Percentiles rank a stretch among this genome's conserved stretches.
phyloP scores from a whole-genome alignment of 202 grass and related monocot genomes.

The Musa balbisiana region DNA sequence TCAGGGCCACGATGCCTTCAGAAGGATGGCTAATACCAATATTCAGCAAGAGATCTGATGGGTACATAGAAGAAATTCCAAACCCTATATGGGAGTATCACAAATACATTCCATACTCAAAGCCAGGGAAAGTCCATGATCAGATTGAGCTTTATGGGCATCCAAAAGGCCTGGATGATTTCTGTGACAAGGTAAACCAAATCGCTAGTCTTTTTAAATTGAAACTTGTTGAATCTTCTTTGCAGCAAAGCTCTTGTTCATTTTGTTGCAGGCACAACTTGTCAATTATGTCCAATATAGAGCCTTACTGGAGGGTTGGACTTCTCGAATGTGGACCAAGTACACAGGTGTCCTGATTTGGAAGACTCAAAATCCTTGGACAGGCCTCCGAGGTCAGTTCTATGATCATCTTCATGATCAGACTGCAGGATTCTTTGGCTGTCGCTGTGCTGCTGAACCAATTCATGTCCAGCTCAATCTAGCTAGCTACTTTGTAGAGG shows the following conservation, averaged over 20 bases:
- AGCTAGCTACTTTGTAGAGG: slow-evolving; percentile 75
- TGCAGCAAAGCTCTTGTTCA: not conserved
- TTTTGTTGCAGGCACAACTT: slow-evolving; percentile 65
- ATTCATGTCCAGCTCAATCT: slow-evolving; percentile 91
- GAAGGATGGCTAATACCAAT: slow-evolving; percentile 85
- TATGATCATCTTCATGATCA: slow-evolving; percentile 95
- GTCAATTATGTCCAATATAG: slow-evolving; percentile 93
- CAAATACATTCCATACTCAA: slow-evolving; percentile 94
- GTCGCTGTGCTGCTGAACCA: slow-evolving; percentile 70
- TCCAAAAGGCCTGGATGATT: slow-evolving; percentile 74
- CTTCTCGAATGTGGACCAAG: slow-evolving; percentile 94
- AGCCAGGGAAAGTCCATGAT: slow-evolving; percentile 83
- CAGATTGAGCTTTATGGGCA: slow-evolving; percentile 70
- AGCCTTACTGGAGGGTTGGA: slow-evolving; percentile 96
- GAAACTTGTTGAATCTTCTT: slow-evolving; percentile 6
- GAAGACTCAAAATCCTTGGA: slow-evolving; percentile 99
- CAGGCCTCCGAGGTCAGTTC: slow-evolving; percentile 84
- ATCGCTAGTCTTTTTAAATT: slow-evolving; percentile 6
- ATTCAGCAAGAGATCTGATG: slow-evolving; percentile 53
- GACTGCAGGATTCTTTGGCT: slow-evolving; percentile 86
- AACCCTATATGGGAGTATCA: slow-evolving; percentile 96
- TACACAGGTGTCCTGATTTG: slow-evolving; percentile 95
- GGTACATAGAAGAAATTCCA: slow-evolving; percentile 67
- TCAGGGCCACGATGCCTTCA: slow-evolving; percentile 87
- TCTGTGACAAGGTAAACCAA: slow-evolving; percentile 71